phyloP scores from a whole-genome alignment of 2,329 filamentous ascomycete species.

The Colletotrichum camelliae region DNA sequence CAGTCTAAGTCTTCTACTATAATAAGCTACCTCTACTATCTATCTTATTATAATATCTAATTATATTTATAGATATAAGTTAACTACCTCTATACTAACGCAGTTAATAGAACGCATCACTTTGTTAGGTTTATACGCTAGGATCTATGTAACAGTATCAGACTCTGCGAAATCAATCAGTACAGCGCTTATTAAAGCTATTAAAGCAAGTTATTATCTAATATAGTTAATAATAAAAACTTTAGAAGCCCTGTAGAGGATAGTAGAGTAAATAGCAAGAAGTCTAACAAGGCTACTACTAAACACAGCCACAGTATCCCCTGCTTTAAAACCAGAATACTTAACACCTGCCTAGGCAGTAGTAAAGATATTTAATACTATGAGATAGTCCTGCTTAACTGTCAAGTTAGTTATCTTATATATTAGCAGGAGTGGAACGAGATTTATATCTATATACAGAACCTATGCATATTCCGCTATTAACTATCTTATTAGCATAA shows the following conservation, averaged over 20 bases:
- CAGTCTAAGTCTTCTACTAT: conserved; percentile 26
- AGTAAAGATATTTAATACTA: conserved; percentile 49
- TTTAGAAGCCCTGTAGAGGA: not conserved
- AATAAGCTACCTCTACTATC: not conserved
- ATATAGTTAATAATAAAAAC: conserved; percentile 27
- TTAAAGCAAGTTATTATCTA: conserved; percentile 21
- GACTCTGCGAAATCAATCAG: conserved; percentile 23
- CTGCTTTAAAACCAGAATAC: conserved; percentile 61
- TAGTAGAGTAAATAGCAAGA: conserved; percentile 43
- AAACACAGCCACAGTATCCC: conserved; percentile 67
- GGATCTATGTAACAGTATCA: conserved; percentile 21
- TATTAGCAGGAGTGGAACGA: conserved; percentile 56
- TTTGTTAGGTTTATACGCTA: conserved; percentile 8
- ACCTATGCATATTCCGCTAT: conserved; percentile 61
- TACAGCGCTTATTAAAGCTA: conserved; percentile 22
- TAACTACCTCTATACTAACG: conserved; percentile 21
- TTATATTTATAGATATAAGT: conserved; percentile 18
- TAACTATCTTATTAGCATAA: not conserved
- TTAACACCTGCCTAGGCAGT: conserved; percentile 62
- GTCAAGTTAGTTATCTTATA: conserved; percentile 49
- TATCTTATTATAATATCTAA: conserved; percentile 16
- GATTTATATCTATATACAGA: conserved; percentile 71
- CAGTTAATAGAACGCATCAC: conserved; percentile 23
- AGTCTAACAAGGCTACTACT: conserved; percentile 68
- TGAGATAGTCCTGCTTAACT: conserved; percentile 64